These are phyloP conservation scores for Leccinum truebloodii DNA, from an alignment of 768 basidiomycete genomes.

Conservation along the genomic window DNA sequence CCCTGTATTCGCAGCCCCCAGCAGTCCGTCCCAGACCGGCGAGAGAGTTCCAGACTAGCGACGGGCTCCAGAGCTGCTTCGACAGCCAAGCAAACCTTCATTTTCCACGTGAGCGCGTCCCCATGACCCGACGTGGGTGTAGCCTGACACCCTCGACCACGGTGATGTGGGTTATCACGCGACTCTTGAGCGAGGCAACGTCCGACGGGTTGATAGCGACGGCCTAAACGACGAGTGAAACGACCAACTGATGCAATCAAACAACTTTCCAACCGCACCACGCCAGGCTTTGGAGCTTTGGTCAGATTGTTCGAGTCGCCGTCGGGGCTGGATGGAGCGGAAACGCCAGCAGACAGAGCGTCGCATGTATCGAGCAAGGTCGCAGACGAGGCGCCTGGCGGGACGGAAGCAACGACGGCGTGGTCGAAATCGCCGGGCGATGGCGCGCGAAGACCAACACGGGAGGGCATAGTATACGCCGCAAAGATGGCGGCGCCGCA, in stretches of 20 bases:
- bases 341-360: not conserved
- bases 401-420: not conserved
- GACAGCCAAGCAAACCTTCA: not conserved
- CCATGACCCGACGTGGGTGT: not conserved
- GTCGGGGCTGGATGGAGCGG: not conserved
- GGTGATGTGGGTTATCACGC: conserved; percentile 6
- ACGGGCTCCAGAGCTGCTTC: conserved; percentile 17
- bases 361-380: not conserved
- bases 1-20: conserved; percentile 9
- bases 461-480: not conserved
- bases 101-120: conserved; percentile 7
- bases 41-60: conserved; percentile 6
- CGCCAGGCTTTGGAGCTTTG: not conserved
- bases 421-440: not conserved
- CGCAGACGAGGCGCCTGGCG: not conserved
- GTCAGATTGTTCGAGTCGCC: not conserved
- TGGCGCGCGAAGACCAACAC: not conserved
- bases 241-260: not conserved
- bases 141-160: conserved; percentile 9
- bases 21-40: not conserved
- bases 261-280: not conserved
- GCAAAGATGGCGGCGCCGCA: not conserved
- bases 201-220: not conserved
- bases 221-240: not conserved
- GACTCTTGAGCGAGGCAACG: not conserved